Base-by-base conservation (phyloP, 306 rosid species). In the Quercus mongolica region DNA sequence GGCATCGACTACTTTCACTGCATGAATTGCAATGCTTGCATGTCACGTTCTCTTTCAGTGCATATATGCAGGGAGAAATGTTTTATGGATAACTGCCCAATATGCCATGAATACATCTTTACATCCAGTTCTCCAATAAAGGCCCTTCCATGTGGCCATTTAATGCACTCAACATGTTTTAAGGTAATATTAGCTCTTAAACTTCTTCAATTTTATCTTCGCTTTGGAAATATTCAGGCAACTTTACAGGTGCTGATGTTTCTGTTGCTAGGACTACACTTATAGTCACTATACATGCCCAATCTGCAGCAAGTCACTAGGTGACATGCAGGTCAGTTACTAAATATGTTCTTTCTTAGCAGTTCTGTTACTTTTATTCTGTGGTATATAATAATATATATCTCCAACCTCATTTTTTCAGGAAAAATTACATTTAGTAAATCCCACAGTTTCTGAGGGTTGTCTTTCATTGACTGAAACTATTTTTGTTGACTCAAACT, bases 21-120 rank as follows among this genome's bases (percentile, higher is more conserved):
- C 82, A 95, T 95, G 99, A 90, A 83, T 69, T 95, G 99, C 92
- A 95, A 95, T 83, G 99, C 99, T 35, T 95, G 99, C 73, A 90
- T 95, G 98, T 54, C 97, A 23, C 90, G 91, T 51, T 80, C 88
- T 57, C 96, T 95, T 31, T 69, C 89, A 52, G 85, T 71, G 35
- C 99, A 93, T 79, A 74, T 81, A 64, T 95, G 98, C 88, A 89
- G 97, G 79, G 99, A 93, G 80, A 95, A 93, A 87, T 78, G 85
- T 73, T 87, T 95, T 30, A 94, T 91, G 89, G 94, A 87, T 62
- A 93, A 95, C 79, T 95, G 99, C 74, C 98, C 98, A 25, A 93
- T 95, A 75, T 95, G 99, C 87, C 95, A 93, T 71, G 99, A 93
- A 82, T 91, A 89, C 86, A 88, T 93, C 72, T 95, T 95, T 90